Conservation (phyloP, 108 stramenopile genomes). For the Bacterosira constricta region DNA sequence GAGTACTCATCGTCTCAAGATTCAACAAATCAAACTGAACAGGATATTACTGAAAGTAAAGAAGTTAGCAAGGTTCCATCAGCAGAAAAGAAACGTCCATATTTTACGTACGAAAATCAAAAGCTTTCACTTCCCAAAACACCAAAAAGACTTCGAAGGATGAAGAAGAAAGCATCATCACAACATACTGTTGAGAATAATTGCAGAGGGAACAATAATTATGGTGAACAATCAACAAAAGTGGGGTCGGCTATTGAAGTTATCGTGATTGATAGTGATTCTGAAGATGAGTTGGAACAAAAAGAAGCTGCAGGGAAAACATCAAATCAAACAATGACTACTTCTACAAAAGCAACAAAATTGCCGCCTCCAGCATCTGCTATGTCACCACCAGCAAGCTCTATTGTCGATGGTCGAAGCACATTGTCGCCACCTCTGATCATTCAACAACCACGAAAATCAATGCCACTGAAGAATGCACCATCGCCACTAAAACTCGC, state of each 20-base stretch:
- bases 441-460: too few species aligned
- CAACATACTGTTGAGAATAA: neutral
- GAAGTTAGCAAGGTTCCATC: too few species aligned
- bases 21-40: neutral
- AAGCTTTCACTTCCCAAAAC: neutral
- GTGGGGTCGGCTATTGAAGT: slow-evolving; percentile 8
- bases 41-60: neutral
- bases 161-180: neutral
- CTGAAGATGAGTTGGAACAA: slow-evolving; percentile 18
- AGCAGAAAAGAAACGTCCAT: neutral
- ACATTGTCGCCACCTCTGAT: too few species aligned
- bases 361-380: neutral
- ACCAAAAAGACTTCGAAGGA: slow-evolving; percentile 2
- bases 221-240: neutral
- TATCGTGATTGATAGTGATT: slow-evolving; percentile 13
- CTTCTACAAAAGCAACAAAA: slow-evolving; percentile 1
- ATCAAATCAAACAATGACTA: neutral
- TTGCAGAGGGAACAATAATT: neutral
- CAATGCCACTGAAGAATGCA: too few species aligned
- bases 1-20: neutral
- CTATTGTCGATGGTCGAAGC: neutral
- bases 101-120: neutral
- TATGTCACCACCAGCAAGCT: too few species aligned
- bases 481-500: too few species aligned
- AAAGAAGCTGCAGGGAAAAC: neutral